Percentiles rank a stretch among this genome's conserved stretches.
Evolutionary conservation across 139 green algal species (phyloP).

Genomic region (Chlorella sp.): DNA sequence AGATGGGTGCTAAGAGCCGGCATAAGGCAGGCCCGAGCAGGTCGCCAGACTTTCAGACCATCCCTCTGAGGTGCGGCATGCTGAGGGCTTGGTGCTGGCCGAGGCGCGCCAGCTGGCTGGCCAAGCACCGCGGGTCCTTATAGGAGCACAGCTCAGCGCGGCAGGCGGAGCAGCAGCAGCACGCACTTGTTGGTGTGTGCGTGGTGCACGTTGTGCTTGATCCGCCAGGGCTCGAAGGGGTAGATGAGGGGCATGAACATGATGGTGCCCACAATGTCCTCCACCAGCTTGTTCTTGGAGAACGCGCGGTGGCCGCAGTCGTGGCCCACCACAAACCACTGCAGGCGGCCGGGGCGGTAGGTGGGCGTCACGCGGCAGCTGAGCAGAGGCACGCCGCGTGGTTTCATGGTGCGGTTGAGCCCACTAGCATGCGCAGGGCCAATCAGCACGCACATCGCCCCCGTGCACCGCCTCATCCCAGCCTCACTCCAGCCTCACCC

Average conservation of each 20-base stretch:
- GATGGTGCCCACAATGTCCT: slow-evolving; percentile 97
- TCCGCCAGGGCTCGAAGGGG: slow-evolving; percentile 97
- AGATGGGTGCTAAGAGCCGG: too few species aligned
- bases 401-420: too few species aligned
- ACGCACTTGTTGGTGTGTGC: slow-evolving; percentile 97
- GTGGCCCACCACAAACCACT: slow-evolving; percentile 95
- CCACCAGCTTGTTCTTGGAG: slow-evolving; percentile 94
- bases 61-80: too few species aligned
- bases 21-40: too few species aligned
- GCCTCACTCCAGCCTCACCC: slow-evolving; percentile 73
- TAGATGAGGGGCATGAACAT: slow-evolving; percentile 95
- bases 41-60: too few species aligned
- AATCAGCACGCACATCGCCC: background rate
- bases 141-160: background rate
- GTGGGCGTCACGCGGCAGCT: background rate
- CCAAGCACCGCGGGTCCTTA: too few species aligned
- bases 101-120: too few species aligned
- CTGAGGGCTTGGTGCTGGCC: too few species aligned
- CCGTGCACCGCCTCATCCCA: too few species aligned
- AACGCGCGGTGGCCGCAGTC: slow-evolving; percentile 96
- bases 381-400: too few species aligned
- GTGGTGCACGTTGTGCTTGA: slow-evolving; percentile 99
- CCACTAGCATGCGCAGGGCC: too few species aligned
- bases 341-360: slow-evolving; percentile 21
- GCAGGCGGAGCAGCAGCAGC: background rate